phyloP scores from a whole-genome alignment of 768 basidiomycete species.

The Boletus patriciae region DNA sequence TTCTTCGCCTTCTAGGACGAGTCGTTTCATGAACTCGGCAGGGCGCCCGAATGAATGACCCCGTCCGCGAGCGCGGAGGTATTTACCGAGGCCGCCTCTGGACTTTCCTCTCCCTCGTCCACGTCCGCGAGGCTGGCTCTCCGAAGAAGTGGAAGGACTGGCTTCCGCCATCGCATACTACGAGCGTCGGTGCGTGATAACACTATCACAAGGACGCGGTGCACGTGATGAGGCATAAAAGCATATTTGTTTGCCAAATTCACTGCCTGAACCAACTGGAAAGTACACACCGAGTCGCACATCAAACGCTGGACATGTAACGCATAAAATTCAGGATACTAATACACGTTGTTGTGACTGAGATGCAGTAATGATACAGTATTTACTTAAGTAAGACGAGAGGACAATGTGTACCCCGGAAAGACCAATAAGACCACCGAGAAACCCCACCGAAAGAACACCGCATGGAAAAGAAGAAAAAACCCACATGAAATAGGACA shows the following conservation, averaged over 20 bases:
- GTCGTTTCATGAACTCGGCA: constrained; percentile 62
- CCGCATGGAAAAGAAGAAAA: constrained; percentile 10
- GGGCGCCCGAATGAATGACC: constrained; percentile 60
- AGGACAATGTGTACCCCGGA: not conserved
- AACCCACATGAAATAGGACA: not conserved
- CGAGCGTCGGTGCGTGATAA: not conserved
- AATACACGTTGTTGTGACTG: not conserved
- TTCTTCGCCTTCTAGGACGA: constrained; percentile 61
- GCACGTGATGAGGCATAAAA: not conserved
- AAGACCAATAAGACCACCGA: not conserved
- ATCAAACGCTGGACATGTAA: not conserved
- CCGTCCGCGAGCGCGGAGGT: constrained; percentile 67
- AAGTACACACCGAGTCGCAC: not conserved
- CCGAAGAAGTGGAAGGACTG: constrained; percentile 6
- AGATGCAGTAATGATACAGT: constrained; percentile 19
- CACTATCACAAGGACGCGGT: not conserved
- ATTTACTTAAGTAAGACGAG: not conserved
- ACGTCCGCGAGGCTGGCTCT: constrained; percentile 32
- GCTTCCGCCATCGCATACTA: constrained; percentile 13
- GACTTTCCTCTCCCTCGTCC: constrained; percentile 55
- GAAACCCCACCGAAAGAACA: constrained; percentile 3
- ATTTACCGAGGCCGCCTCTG: constrained; percentile 72
- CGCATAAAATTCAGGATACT: not conserved
- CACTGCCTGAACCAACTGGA: too few species aligned
- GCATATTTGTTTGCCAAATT: too few species aligned